Base-by-base conservation (phyloP, 1,139 yeast species). In the Debaryomycetaceae sp. region DNA sequence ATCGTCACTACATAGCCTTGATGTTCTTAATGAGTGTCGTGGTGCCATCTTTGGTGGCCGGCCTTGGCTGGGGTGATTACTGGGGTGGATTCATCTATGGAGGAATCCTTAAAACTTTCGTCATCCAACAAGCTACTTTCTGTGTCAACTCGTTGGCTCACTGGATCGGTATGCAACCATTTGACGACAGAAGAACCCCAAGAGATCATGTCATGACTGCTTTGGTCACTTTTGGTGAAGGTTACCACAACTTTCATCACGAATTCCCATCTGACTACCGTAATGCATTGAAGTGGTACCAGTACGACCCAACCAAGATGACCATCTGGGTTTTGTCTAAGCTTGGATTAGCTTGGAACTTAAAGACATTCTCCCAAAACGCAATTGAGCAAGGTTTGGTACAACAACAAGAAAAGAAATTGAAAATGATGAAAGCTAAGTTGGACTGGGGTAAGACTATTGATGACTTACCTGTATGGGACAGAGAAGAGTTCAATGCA, bases 231-330 rank as follows among this genome's bases (percentile, higher is more conserved):
- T 86, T 92, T 55, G 98, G 98, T 62, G 98, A 92, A 73, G 98
- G 98, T 45, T 91, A 92, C 79, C 98, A 92, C 70, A 92, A 92
- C 74, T 92, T 92, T 83, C 98, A 92, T 70, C 98, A 92, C 71
- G 98, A 94, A 74, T 92, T 91, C 80, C 98, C 98, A 52, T 81
- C 95, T 35, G 98, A 92, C 73, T 92, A 92, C 79, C 82, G 98
- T 75, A 92, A 92, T 61, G 98, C 98, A 37, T 79, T 92, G 62
- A 87, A 82, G 67, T 94, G 98, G 98, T 92, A 87, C 76, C 98
- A 94, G 78, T 92, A 85, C 67, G 98, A 92, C 65, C 98, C 98
- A 52, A 92, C 98, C 51, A 92, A 92, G 78, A 60, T 84, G 45
- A 61, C 80, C 46, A 91, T 92, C 61, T 88, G 80, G 74, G 37